These are phyloP conservation scores for Pleurotus tuber-regium DNA, from an alignment of 768 basidiomycete species.

Conservation along the genomic window DNA sequence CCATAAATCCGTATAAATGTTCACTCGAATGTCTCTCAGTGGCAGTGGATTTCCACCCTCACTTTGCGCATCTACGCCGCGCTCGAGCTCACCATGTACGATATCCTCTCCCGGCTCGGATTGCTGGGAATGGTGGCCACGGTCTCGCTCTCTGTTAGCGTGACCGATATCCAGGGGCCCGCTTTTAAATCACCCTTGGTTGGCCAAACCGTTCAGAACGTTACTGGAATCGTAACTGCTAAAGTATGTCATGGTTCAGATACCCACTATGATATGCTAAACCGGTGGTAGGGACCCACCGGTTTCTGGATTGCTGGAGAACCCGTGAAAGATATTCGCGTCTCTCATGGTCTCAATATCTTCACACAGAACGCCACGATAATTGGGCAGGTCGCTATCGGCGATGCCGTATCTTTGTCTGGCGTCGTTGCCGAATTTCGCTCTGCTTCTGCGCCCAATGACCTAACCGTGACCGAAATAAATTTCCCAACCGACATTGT, in stretches of 20 bases:
- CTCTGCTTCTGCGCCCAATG: constrained; percentile 36
- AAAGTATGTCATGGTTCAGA: constrained; percentile 33
- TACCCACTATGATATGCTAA: not conserved
- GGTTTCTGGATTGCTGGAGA: constrained; percentile 51
- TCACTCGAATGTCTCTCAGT: not conserved
- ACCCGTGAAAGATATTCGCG: constrained; percentile 39
- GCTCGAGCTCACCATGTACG: not conserved
- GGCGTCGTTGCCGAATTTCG: constrained; percentile 51
- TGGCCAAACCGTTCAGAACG: constrained; percentile 42
- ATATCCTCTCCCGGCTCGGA: not conserved
- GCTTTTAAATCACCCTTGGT: constrained; percentile 43
- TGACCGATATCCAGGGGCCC: constrained; percentile 54
- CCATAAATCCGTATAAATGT: constrained; percentile 3
- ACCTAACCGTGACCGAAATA: constrained; percentile 51
- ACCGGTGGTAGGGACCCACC: constrained; percentile 31
- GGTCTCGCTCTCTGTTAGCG: constrained; percentile 28
- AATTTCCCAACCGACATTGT: constrained; percentile 40
- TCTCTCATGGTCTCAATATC: constrained; percentile 50
- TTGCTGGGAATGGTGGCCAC: constrained; percentile 18
- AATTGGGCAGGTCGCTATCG: constrained; percentile 37
- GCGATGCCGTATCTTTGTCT: constrained; percentile 44
- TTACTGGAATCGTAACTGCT: constrained; percentile 52
- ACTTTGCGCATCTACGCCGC: not conserved
- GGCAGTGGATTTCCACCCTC: not conserved
- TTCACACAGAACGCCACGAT: constrained; percentile 40